Evolutionary conservation across 768 basidiomycete genomes (phyloP).

Genomic region (Tylopilus plumbeoviolaceoides): DNA sequence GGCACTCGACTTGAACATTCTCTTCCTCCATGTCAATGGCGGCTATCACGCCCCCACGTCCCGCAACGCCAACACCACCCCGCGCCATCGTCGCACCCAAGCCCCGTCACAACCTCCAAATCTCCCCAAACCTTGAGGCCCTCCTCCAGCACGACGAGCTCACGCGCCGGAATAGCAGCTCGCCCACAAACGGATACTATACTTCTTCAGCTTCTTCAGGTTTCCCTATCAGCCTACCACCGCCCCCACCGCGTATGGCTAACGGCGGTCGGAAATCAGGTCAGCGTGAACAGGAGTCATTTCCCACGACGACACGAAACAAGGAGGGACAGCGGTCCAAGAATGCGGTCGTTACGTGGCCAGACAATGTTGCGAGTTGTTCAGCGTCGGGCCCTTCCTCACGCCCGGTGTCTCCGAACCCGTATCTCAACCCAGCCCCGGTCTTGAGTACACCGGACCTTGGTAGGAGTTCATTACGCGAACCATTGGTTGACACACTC

Average conservation of each 20-base stretch:
- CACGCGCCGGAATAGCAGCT: constrained; percentile 31
- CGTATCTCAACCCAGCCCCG: constrained; percentile 38
- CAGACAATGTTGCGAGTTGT: constrained; percentile 1
- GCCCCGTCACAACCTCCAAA: constrained; percentile 35
- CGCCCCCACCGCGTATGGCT: constrained; percentile 31
- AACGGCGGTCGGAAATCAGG: constrained; percentile 12
- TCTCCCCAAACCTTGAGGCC: constrained; percentile 59
- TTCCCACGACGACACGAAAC: constrained; percentile 12
- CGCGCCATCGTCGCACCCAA: constrained; percentile 1
- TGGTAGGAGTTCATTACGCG: constrained; percentile 12
- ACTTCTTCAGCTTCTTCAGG: constrained; percentile 5
- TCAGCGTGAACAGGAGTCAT: constrained; percentile 14
- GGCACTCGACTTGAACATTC: neutral
- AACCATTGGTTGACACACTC: neutral
- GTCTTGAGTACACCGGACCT: constrained; percentile 10
- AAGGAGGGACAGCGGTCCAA: constrained; percentile 16
- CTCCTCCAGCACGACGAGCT: constrained; percentile 55
- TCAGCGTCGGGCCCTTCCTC: constrained; percentile 14
- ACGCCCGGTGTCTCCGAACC: constrained; percentile 26
- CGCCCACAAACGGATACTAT: constrained; percentile 17
- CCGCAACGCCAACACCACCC: constrained; percentile 12
- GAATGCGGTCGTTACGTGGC: constrained; percentile 19
- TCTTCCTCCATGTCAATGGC: constrained; percentile 13
- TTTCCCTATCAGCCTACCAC: constrained; percentile 28
- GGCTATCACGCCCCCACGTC: constrained; percentile 21